phyloP scores from a whole-genome alignment of 306 rosid genomes.

The Prunus davidiana region DNA sequence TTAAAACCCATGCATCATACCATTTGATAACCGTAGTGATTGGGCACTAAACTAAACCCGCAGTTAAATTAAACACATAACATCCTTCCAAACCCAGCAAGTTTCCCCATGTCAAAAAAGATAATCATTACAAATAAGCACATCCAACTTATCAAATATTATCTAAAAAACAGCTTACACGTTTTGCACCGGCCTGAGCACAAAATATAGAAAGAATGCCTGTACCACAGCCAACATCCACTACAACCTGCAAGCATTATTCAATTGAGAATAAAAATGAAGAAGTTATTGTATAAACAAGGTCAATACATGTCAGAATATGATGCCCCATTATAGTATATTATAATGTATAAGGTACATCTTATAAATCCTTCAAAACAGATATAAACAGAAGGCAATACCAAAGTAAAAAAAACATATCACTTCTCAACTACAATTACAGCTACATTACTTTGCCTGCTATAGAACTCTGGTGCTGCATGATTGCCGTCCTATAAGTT shows the following conservation, averaged over 20 bases:
- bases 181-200: conserved; percentile 96
- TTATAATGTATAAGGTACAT: not conserved
- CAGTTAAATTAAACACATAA: not conserved
- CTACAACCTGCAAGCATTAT: conserved; percentile 68
- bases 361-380: not conserved
- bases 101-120: not conserved
- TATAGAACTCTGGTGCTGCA: conserved; percentile 74
- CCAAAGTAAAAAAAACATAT: not conserved
- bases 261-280: conserved; percentile 15
- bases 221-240: conserved; percentile 97
- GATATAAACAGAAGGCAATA: not conserved
- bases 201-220: conserved; percentile 97
- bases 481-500: conserved; percentile 77
- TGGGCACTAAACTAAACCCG: not conserved
- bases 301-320: not conserved
- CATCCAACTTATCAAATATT: not conserved
- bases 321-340: not conserved
- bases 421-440: conserved; percentile 4
- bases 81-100: not conserved
- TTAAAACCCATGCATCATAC: not conserved
- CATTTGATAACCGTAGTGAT: not conserved
- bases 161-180: conserved; percentile 49
- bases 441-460: conserved; percentile 73
- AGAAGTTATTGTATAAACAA: conserved; percentile 4
- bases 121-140: not conserved